Evolutionary conservation across 2,329 filamentous ascomycete genomes (phyloP).

Genomic region (Fusarium sp.): DNA sequence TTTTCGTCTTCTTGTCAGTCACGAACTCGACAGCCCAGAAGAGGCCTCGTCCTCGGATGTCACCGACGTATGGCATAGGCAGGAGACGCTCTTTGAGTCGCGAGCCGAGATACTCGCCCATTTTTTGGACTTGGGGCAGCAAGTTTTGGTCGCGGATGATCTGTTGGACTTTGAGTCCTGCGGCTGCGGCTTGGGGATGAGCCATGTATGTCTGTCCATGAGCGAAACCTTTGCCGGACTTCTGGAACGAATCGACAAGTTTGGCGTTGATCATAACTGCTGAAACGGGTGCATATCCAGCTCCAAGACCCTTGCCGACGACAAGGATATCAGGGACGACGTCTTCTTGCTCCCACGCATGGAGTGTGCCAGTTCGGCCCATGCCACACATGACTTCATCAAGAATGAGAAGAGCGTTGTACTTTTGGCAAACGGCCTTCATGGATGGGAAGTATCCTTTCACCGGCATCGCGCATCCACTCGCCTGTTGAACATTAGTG

Average conservation of each 20-base stretch:
- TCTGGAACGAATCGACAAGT: conserved; percentile 32
- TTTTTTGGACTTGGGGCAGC: conserved; percentile 2
- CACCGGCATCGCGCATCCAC: conserved; percentile 37
- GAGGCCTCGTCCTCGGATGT: conserved; percentile 36
- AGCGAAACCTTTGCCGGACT: conserved; percentile 29
- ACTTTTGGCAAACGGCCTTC: conserved; percentile 64
- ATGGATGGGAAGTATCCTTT: conserved; percentile 67
- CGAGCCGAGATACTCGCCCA: conserved; percentile 30
- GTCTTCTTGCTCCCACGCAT: conserved; percentile 73
- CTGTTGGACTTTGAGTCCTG: conserved; percentile 31
- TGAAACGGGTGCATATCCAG: conserved; percentile 42
- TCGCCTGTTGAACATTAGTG: conserved; percentile 12
- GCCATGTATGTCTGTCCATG: conserved; percentile 38
- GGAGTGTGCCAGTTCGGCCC: conserved; percentile 70
- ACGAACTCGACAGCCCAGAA: conserved; percentile 45
- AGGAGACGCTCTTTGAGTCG: conserved; percentile 28
- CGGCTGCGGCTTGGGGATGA: conserved; percentile 31
- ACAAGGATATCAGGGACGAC: conserved; percentile 72
- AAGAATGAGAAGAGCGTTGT: conserved; percentile 67
- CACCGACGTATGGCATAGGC: conserved; percentile 32
- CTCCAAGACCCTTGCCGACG: conserved; percentile 73
- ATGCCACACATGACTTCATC: conserved; percentile 78
- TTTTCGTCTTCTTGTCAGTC: conserved; percentile 37
- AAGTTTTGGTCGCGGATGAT: conserved; percentile 31
- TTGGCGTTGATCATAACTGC: conserved; percentile 27